A percentile compares a stretch with the other conserved stretches of the same genome.
Evolutionary conservation across 2,329 filamentous ascomycete species (phyloP).

Genomic region (Plectosphaerella sp.): DNA sequence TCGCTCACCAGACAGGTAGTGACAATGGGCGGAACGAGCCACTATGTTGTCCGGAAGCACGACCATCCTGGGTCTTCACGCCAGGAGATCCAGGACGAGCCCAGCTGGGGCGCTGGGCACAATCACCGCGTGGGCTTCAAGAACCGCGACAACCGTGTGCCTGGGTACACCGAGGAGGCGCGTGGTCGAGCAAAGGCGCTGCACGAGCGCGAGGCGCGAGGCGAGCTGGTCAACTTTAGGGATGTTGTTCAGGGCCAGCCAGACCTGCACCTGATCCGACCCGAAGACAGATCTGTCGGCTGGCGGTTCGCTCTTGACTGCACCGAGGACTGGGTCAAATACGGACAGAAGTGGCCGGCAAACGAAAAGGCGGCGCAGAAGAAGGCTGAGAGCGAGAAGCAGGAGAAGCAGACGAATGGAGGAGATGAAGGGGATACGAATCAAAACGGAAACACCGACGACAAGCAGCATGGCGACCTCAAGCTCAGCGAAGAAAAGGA

Average conservation of each 20-base stretch:
- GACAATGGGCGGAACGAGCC: slow-evolving; percentile 6
- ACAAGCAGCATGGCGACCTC: slow-evolving; percentile 12
- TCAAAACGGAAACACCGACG: slow-evolving; percentile 13
- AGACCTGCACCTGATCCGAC: slow-evolving; percentile 37
- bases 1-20: not conserved
- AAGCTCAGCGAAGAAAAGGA: slow-evolving; percentile 16
- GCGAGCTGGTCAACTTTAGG: slow-evolving; percentile 30
- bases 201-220: slow-evolving; percentile 9
- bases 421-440: slow-evolving; percentile 9
- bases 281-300: slow-evolving; percentile 36
- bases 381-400: slow-evolving; percentile 16
- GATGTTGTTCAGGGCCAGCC: slow-evolving; percentile 27
- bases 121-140: slow-evolving; percentile 33
- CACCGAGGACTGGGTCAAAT: slow-evolving; percentile 44
- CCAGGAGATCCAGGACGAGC: slow-evolving; percentile 35
- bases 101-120: slow-evolving; percentile 32
- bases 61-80: slow-evolving; percentile 31
- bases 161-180: slow-evolving; percentile 21
- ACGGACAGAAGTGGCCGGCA: slow-evolving; percentile 40
- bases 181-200: slow-evolving; percentile 2
- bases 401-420: slow-evolving; percentile 13
- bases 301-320: slow-evolving; percentile 46
- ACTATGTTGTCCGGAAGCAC: slow-evolving; percentile 4
- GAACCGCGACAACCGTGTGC: slow-evolving; percentile 26
- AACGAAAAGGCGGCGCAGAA: slow-evolving; percentile 30